Evolutionary conservation across 2,329 filamentous ascomycete genomes (phyloP).

Genomic region (Ceratocystis destructans): DNA sequence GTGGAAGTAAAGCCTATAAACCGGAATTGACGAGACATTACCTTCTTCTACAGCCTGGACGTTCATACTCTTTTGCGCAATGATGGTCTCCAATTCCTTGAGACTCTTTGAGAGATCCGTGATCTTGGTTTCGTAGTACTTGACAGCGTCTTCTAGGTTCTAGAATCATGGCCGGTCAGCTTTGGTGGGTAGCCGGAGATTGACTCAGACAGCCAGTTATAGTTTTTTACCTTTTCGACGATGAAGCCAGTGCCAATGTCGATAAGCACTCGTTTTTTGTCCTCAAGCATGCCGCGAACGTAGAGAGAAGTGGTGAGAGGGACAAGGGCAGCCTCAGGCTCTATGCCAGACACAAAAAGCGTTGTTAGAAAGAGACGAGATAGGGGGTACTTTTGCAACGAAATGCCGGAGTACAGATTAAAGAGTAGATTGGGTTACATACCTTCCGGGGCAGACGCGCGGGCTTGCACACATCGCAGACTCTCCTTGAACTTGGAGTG

Average conservation of each 20-base stretch:
- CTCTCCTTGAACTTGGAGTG: constrained; percentile 90
- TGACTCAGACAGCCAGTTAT: not conserved
- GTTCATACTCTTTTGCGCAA: constrained; percentile 65
- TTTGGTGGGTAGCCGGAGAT: not conserved
- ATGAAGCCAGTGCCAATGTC: constrained; percentile 92
- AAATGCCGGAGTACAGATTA: not conserved
- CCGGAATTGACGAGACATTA: constrained; percentile 25
- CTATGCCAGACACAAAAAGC: constrained; percentile 15
- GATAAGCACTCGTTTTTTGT: constrained; percentile 66
- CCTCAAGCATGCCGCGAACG: constrained; percentile 67
- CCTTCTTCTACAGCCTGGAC: constrained; percentile 80
- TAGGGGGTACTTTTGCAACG: not conserved
- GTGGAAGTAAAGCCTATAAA: not conserved
- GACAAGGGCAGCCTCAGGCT: constrained; percentile 57
- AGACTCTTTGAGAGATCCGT: constrained; percentile 40
- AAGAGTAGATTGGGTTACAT: not conserved
- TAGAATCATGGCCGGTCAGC: constrained; percentile 22
- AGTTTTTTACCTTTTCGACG: constrained; percentile 61
- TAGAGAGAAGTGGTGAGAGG: constrained; percentile 91
- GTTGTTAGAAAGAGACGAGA: not conserved
- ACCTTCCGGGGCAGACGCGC: constrained; percentile 23
- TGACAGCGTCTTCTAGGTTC: constrained; percentile 39
- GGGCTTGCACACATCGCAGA: constrained; percentile 54
- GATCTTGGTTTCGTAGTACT: constrained; percentile 45
- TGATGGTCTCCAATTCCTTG: constrained; percentile 43